phyloP scores from a whole-genome alignment of 164 flowering plant species.

The Vitis amurensis region DNA sequence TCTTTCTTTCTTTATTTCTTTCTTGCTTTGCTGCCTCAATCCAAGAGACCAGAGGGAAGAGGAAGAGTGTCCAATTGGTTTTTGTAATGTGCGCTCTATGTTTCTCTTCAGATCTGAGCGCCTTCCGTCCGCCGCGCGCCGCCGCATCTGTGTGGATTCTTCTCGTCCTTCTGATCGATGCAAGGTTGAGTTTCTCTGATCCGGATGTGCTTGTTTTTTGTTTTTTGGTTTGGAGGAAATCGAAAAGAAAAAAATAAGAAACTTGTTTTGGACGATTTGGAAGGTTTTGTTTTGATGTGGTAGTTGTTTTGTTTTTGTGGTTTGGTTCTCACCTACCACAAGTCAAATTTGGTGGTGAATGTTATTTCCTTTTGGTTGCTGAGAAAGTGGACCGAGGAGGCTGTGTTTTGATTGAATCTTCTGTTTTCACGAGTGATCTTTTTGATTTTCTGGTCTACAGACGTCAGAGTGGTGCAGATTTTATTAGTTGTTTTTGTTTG shows the following conservation, averaged over 20 bases:
- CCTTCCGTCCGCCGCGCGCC: slow-evolving; percentile 17
- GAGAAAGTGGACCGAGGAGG: background rate
- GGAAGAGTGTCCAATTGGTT: background rate
- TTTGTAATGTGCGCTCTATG: slow-evolving; percentile 31
- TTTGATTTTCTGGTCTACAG: no score
- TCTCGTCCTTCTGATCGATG: slow-evolving; percentile 19
- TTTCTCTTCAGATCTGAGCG: slow-evolving; percentile 43
- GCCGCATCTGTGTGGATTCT: slow-evolving; percentile 22
- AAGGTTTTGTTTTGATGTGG: background rate
- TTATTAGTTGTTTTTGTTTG: no score
- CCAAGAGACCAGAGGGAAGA: background rate
- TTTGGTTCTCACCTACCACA: no score
- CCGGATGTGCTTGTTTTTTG: background rate
- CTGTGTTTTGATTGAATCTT: no score
- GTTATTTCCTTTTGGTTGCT: background rate
- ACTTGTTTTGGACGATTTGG: background rate
- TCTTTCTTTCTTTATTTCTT: background rate
- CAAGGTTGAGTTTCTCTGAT: slow-evolving; percentile 16
- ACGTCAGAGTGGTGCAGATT: no score
- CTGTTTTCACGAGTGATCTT: no score
- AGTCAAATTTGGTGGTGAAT: background rate
- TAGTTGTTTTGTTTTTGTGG: background rate
- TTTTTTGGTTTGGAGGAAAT: background rate
- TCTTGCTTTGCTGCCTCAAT: background rate
- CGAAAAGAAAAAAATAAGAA: no score